These are phyloP conservation scores for Didymella arachidicola DNA, from an alignment of 2,329 filamentous ascomycete genomes.

Conservation along the genomic window DNA sequence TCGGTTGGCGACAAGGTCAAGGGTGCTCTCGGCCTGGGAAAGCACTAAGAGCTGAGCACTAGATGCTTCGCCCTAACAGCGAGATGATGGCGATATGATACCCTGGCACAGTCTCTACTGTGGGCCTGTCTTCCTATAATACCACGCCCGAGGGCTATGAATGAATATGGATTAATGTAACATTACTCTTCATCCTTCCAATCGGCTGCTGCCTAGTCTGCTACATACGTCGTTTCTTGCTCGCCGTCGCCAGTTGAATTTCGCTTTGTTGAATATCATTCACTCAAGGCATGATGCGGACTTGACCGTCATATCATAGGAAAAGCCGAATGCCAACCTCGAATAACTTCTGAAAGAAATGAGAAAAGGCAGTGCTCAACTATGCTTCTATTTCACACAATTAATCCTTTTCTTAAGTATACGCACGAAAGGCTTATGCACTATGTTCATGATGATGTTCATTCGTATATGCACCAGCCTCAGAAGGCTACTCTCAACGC, in stretches of 20 bases:
- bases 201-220: not conserved
- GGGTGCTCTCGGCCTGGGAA: conserved; percentile 56
- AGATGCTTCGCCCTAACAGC: not conserved
- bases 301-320: not conserved
- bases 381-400: too few relatives aligned
- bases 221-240: not conserved
- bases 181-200: too few relatives aligned
- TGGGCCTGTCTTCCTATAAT: conserved; percentile 22
- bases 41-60: conserved; percentile 42
- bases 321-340: too few relatives aligned
- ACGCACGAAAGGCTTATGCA: not conserved
- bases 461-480: conserved; percentile 1
- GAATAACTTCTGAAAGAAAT: too few relatives aligned
- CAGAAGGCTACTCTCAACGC: not conserved
- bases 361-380: too few relatives aligned
- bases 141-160: conserved; percentile 30
- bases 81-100: conserved; percentile 14
- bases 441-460: not conserved
- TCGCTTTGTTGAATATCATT: too few relatives aligned
- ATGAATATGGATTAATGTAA: conserved; percentile 8
- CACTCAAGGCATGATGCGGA: not conserved
- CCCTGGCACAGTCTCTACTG: conserved; percentile 12
- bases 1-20: conserved; percentile 58
- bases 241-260: not conserved
- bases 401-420: not conserved